Evolutionary conservation across 1,284 basidiomycete species (phyloP), one percentile per base, ranked within the genome.

Genomic region (Omphalotus olearius): DNA sequence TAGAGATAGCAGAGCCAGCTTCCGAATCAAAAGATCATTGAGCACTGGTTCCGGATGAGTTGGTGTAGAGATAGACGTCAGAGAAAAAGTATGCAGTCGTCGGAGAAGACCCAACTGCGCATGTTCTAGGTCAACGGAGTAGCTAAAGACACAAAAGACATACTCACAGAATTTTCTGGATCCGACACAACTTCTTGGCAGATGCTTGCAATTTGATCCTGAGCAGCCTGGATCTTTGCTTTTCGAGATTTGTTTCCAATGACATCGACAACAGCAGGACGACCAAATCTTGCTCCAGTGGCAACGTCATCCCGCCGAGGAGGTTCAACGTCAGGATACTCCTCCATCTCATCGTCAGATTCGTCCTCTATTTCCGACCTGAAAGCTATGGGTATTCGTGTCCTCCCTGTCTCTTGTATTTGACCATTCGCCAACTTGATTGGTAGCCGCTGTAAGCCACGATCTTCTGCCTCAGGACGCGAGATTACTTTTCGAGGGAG

Each of bases 111-210:
- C 91, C 45, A 93, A 74, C 92, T 96, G 53, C 18, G 57, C 7
- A 7, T 13, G 4, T 23, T 6, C 40, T 14, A 28, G n/a, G 44
- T 43, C 16, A 48, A 26, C 17, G 20, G 9, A 45, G 4, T 39
- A 14, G 7, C n/a, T 39, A 11, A 35, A 16, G 23, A n/a, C 25
- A 14, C 30, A 20, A 45, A n/a, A 54, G 23, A 38, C 39, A 51
- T 45, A 70, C 83, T 58, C 60, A 91, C 89, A 56, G 82, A 85
- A 62, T 88, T 90, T 69, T 92, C 89, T 18, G 88, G 89, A 59
- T 95, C 93, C 25, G 86, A 79, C 51, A 94, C 72, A 53, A 96
- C 91, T 60, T 95, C 93, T 61, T 95, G 90, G 68, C 94, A 93
- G 43, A 94, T 82, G 26, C 77, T 73, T 1, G 93, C 93, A 53